Percentiles rank a stretch among this genome's conserved stretches.
phyloP scores from a whole-genome alignment of 148 eudicot genomes.

The Rhododendron ferrugineum region DNA sequence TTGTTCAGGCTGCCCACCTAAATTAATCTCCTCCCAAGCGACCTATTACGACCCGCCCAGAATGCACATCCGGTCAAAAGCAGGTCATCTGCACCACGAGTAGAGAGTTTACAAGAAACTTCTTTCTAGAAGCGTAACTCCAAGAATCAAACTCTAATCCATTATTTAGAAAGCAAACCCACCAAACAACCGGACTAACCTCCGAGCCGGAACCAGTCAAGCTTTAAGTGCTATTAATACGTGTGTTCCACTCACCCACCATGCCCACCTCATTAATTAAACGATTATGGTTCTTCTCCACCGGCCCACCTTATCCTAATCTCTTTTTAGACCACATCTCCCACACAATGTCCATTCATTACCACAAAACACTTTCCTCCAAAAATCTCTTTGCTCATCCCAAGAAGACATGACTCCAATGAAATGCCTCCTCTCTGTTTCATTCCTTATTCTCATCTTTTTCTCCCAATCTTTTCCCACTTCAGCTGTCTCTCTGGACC shows the following conservation, averaged over 20 bases:
- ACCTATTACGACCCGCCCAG: too few species aligned
- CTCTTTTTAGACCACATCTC: not conserved
- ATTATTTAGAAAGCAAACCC: too few species aligned
- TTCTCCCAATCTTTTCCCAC: not conserved
- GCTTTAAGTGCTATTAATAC: not conserved
- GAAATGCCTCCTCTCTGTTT: not conserved
- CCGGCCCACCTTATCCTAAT: not conserved
- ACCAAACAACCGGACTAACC: too few species aligned
- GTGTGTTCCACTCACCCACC: not conserved
- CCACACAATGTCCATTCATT: not conserved
- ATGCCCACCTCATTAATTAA: too few species aligned
- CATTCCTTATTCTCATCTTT: constrained; percentile 3
- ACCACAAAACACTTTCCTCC: not conserved
- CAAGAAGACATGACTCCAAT: not conserved
- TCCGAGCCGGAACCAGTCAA: not conserved
- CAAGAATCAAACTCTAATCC: too few species aligned
- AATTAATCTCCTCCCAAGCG: too few species aligned
- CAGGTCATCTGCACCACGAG: too few species aligned
- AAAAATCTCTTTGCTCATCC: not conserved
- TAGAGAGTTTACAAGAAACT: too few species aligned
- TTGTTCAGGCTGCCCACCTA: accelerated
- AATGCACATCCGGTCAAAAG: too few species aligned
- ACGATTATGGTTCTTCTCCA: too few species aligned
- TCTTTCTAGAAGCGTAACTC: too few species aligned
- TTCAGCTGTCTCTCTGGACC: constrained; percentile 1